These are phyloP conservation scores for Macrocystidia cucumis DNA, from an alignment of 1,284 basidiomycete species.

Conservation along the genomic window DNA sequence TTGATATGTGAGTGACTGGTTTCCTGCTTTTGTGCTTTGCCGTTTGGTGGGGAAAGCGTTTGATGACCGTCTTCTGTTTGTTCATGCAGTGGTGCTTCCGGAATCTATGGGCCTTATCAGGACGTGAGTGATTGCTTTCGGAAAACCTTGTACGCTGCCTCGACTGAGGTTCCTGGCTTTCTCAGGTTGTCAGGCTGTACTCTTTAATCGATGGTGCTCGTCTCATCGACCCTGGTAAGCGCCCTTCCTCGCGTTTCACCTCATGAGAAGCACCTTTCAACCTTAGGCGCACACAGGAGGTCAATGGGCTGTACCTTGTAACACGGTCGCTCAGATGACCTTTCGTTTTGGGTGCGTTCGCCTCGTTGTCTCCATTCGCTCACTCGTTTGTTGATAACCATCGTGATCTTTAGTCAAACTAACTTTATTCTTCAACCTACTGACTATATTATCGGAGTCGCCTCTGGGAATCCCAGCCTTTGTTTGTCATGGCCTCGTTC, in stretches of 20 bases:
- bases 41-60: conserved; percentile 4
- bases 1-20: conserved; percentile 56
- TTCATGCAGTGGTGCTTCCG: conserved; percentile 56
- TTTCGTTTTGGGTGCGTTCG: conserved; percentile 68
- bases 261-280: not conserved
- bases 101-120: conserved; percentile 75
- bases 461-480: conserved; percentile 53
- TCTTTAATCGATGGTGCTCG: conserved; percentile 56
- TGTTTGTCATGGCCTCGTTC: conserved; percentile 83
- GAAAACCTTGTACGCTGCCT: not conserved
- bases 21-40: conserved; percentile 2
- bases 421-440: conserved; percentile 69
- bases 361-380: conserved; percentile 5
- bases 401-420: conserved; percentile 28
- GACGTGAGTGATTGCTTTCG: conserved; percentile 42
- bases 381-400: not conserved
- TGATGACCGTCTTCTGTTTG: conserved; percentile 5
- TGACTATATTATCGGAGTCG: conserved; percentile 78
- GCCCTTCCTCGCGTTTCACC: conserved; percentile 1
- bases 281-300: conserved; percentile 33
- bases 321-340: conserved; percentile 54
- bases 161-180: conserved; percentile 7
- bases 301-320: conserved; percentile 80
- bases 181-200: conserved; percentile 66
- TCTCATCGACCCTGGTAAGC: conserved; percentile 52